These are phyloP conservation scores for Centrapalus pauciflorus DNA, from an alignment of 129 eudicot genomes.

Conservation along the genomic window DNA sequence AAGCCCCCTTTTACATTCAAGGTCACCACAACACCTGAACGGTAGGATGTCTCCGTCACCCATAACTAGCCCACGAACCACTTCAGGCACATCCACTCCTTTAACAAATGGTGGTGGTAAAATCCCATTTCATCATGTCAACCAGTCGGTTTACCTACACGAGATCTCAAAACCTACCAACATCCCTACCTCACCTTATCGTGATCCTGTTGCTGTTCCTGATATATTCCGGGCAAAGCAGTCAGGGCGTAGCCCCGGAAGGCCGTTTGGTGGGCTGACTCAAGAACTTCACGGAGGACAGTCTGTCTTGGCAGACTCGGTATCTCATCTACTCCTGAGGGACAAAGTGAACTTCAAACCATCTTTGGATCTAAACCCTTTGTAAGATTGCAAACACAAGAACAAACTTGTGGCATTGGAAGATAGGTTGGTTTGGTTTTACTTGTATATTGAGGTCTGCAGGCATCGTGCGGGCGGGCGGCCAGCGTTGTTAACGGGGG, in stretches of 20 bases:
- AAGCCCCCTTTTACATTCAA: constrained; percentile 75
- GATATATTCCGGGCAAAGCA: constrained; percentile 64
- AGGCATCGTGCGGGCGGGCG: neutral
- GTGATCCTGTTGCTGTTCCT: constrained; percentile 57
- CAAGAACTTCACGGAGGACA: constrained; percentile 53
- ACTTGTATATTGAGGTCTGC: constrained; percentile 17
- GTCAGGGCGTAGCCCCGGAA: constrained; percentile 33
- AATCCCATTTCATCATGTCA: constrained; percentile 53
- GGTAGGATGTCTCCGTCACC: constrained; percentile 91
- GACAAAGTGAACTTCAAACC: constrained; percentile 57
- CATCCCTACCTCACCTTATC: constrained; percentile 39
- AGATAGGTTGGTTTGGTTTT: constrained; percentile 11
- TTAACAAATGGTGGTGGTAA: constrained; percentile 49
- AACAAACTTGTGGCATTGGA: constrained; percentile 3
- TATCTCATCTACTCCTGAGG: constrained; percentile 62
- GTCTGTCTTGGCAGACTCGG: constrained; percentile 61
- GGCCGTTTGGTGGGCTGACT: constrained; percentile 49
- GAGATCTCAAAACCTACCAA: constrained; percentile 57
- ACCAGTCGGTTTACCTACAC: constrained; percentile 58
- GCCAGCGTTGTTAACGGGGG: constrained; percentile 8
- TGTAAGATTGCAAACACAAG: constrained; percentile 16
- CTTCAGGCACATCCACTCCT: constrained; percentile 89
- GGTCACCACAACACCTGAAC: constrained; percentile 78
- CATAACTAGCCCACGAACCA: constrained; percentile 80
- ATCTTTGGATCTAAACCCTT: constrained; percentile 46